Evolutionary conservation across 371 early-diverging fungal species (phyloP).

Genomic region (Chytridium lagenaria): DNA sequence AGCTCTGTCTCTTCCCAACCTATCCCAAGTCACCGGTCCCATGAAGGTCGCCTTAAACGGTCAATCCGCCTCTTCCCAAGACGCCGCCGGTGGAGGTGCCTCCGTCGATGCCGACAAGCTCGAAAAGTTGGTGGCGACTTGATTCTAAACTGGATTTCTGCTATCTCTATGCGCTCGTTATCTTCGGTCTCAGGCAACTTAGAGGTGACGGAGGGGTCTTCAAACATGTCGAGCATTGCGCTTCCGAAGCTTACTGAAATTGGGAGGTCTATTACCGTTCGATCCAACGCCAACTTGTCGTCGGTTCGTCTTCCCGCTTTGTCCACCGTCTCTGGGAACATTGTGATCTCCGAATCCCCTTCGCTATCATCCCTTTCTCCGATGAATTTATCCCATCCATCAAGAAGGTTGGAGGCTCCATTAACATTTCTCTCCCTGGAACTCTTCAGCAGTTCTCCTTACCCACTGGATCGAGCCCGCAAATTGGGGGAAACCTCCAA

Average conservation of each 20-base stretch:
- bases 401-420: neutral
- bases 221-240: neutral
- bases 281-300: slow-evolving; percentile 2
- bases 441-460: neutral
- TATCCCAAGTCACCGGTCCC: neutral
- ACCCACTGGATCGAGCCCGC: neutral
- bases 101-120: neutral
- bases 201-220: neutral
- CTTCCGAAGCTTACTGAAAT: neutral
- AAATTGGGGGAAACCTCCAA: neutral
- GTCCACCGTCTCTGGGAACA: neutral
- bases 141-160: neutral
- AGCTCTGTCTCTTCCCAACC: neutral
- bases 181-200: slow-evolving; percentile 14
- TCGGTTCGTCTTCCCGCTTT: neutral
- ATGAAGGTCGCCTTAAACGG: slow-evolving; percentile 8
- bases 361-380: neutral
- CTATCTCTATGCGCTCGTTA: neutral
- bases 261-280: neutral
- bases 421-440: slow-evolving; percentile 6
- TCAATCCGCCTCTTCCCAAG: neutral
- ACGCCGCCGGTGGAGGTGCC: neutral
- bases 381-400: slow-evolving; percentile 1
- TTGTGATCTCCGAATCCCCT: neutral
- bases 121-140: neutral